These are phyloP conservation scores for Rhododendron vialii DNA, from an alignment of 148 eudicot genomes.

Conservation along the genomic window DNA sequence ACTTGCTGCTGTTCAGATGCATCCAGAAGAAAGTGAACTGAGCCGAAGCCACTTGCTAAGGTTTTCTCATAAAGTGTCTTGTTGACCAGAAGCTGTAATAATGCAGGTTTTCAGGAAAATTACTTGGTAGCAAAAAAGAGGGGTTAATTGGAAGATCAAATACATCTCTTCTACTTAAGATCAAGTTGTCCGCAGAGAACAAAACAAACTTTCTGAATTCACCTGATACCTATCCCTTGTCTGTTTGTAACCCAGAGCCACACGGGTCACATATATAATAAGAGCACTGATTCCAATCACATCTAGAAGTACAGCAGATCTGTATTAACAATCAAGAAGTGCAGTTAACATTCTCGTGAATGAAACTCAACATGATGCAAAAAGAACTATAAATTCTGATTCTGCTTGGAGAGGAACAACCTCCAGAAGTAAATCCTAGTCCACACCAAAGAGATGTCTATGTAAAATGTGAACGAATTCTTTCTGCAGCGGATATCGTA, in stretches of 20 bases:
- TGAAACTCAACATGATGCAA: not conserved
- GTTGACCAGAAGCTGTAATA: constrained; percentile 84
- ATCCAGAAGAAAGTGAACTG: constrained; percentile 92
- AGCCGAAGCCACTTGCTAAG: constrained; percentile 95
- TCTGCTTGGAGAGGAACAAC: not conserved
- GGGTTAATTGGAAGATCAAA: constrained; percentile 7
- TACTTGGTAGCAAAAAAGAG: not conserved
- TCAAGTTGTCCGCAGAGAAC: not conserved
- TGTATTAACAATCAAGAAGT: constrained; percentile 23
- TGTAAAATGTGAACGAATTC: not conserved
- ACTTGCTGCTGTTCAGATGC: constrained; percentile 98
- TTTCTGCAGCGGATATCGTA: not conserved
- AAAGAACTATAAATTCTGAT: not conserved
- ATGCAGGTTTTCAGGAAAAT: not conserved
- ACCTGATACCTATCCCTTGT: constrained; percentile 97
- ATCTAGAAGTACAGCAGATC: constrained; percentile 83
- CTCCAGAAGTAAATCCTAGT: not conserved
- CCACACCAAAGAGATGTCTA: not conserved
- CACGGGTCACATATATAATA: constrained; percentile 59
- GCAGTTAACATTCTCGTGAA: not conserved
- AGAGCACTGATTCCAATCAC: constrained; percentile 77
- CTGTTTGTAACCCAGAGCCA: constrained; percentile 93
- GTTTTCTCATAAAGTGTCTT: constrained; percentile 88
- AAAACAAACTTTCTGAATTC: constrained; percentile 22
- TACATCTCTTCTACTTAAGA: not conserved